Conservation (phyloP, 148 eudicot genomes). For the Pouteria glomerata region DNA sequence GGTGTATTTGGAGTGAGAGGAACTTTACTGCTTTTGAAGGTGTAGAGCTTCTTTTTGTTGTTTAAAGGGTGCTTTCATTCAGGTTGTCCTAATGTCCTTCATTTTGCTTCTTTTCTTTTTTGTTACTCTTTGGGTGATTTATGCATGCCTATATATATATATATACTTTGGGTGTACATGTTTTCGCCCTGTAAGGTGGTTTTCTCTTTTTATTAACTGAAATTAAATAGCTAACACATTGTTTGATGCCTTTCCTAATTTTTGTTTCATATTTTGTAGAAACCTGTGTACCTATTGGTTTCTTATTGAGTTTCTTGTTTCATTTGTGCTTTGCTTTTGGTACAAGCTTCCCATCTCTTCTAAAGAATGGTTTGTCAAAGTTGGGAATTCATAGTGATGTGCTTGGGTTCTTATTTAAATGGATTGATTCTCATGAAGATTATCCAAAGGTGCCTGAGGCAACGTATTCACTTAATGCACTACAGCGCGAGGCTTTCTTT, state of each 20-base stretch:
- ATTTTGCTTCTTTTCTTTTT: no score
- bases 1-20: no score
- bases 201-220: no score
- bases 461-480: constrained; percentile 64
- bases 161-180: no score
- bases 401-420: constrained; percentile 49
- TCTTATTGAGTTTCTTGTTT: constrained; percentile 5
- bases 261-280: neutral
- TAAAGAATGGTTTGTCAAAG: constrained; percentile 50
- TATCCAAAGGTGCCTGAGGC: constrained; percentile 77
- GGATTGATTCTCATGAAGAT: constrained; percentile 38
- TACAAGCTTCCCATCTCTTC: constrained; percentile 48
- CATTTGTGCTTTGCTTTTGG: constrained; percentile 12
- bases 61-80: no score
- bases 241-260: neutral
- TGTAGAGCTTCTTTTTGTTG: no score
- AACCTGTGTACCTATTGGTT: neutral
- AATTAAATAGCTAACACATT: no score
- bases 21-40: no score
- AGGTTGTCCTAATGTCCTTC: no score
- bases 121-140: no score
- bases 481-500: constrained; percentile 79
- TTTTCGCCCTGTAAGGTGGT: no score
- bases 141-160: no score
- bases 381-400: constrained; percentile 54